Conservation (phyloP, 805 yeast species). For the Sugiyamaella valdiviana region DNA sequence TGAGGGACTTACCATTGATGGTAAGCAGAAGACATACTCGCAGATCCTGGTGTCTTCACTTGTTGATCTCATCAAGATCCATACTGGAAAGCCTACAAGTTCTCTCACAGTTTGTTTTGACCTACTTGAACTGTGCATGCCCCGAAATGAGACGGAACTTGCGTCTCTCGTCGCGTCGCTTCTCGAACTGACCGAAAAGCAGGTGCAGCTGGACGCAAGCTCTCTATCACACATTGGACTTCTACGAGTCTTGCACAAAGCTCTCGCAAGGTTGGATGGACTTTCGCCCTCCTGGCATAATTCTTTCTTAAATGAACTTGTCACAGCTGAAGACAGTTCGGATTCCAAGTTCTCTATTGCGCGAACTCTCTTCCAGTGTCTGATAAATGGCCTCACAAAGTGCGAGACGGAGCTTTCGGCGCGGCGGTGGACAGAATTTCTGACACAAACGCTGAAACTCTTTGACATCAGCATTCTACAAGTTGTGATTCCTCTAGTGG, state of each 20-base stretch:
- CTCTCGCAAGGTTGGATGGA: background rate
- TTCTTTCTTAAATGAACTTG: conserved; percentile 45
- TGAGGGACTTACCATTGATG: background rate
- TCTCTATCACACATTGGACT: conserved; percentile 3
- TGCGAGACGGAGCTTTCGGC: conserved; percentile 40
- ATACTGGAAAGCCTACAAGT: background rate
- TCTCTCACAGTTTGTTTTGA: background rate
- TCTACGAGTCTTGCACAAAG: conserved; percentile 6
- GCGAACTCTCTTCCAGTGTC: conserved; percentile 34
- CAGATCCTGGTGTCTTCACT: background rate
- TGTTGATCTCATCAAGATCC: background rate
- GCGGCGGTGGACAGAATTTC: conserved; percentile 44
- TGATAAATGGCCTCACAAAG: conserved; percentile 44
- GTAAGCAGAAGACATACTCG: background rate
- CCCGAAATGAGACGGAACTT: background rate
- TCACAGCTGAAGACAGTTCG: conserved; percentile 21
- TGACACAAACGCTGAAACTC: conserved; percentile 46
- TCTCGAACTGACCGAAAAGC: background rate
- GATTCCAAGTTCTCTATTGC: conserved; percentile 2
- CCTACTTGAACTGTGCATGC: background rate
- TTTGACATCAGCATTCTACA: conserved; percentile 50
- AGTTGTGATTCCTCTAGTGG: conserved; percentile 49
- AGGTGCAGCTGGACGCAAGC: background rate
- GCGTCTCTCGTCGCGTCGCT: background rate
- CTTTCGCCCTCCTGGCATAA: conserved; percentile 6